A percentile compares a stretch with the other conserved stretches of the same genome.
These are phyloP conservation scores for Myriosclerotinia duriaeana DNA, from an alignment of 2,329 filamentous ascomycete genomes.

Conservation along the genomic window DNA sequence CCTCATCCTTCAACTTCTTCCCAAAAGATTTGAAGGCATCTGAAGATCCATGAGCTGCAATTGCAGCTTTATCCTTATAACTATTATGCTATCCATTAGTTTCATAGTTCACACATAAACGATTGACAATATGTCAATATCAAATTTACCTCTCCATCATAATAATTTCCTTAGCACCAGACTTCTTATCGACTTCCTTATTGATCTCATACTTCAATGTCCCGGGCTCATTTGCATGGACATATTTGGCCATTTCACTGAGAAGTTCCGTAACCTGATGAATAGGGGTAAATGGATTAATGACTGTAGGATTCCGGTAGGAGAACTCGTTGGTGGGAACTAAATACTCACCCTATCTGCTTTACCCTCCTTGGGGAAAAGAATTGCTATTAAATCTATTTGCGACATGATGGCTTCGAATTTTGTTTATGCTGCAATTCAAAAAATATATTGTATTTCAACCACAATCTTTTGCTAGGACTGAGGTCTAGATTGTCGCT, in stretches of 20 bases:
- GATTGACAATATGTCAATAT: no score
- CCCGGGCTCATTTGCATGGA: constrained; percentile 36
- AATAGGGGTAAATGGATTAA: constrained; percentile 10
- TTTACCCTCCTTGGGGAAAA: constrained; percentile 36
- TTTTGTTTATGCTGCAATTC: neutral
- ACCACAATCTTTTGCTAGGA: neutral
- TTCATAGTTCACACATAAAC: no score
- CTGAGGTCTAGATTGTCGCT: neutral
- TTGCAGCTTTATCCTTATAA: constrained; percentile 37
- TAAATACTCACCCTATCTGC: constrained; percentile 32
- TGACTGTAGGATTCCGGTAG: neutral
- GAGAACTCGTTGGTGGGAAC: neutral
- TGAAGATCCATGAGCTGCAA: constrained; percentile 33
- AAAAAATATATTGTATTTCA: neutral
- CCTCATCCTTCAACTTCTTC: constrained; percentile 34
- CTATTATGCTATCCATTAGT: constrained; percentile 24
- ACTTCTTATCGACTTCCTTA: constrained; percentile 33
- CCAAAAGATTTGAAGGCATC: constrained; percentile 30
- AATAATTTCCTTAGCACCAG: constrained; percentile 36
- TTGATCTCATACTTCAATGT: constrained; percentile 36
- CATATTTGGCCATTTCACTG: constrained; percentile 28
- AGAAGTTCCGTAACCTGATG: constrained; percentile 36
- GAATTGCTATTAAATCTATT: constrained; percentile 35
- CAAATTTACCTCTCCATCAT: constrained; percentile 37
- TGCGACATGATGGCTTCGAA: constrained; percentile 28